phyloP scores from a whole-genome alignment of 352 stramenopile genomes.

The Globisporangium cederbergense region DNA sequence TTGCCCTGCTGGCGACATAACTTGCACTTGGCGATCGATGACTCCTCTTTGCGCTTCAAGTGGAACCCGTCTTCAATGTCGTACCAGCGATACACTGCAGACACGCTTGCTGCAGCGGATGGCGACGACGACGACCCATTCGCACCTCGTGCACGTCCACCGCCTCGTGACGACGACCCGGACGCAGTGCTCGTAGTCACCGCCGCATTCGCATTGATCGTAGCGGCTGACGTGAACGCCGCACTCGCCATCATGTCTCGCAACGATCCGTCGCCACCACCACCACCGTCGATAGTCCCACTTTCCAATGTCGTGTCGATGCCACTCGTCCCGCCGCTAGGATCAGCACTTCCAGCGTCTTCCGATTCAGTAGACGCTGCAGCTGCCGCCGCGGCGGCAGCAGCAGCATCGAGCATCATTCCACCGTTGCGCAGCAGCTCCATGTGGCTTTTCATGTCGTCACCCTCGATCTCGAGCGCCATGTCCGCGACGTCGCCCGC shows the following conservation, averaged over 20 bases:
- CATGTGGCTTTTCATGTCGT: slow-evolving; percentile 19
- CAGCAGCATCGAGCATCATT: slow-evolving; percentile 9
- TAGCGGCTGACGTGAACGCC: not conserved
- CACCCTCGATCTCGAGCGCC: slow-evolving; percentile 16
- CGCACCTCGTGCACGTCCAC: not conserved
- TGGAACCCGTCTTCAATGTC: slow-evolving; percentile 60
- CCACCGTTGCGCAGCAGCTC: slow-evolving; percentile 14
- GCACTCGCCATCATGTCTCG: slow-evolving; percentile 1
- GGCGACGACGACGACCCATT: not conserved
- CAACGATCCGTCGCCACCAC: not conserved
- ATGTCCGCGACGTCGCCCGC: slow-evolving; percentile 11
- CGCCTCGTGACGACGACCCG: not conserved
- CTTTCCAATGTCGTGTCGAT: not conserved
- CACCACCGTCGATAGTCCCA: not conserved
- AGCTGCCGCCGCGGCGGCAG: not conserved
- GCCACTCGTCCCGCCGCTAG: not conserved
- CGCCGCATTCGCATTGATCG: not conserved
- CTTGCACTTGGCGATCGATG: slow-evolving; percentile 63
- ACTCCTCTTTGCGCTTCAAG: slow-evolving; percentile 69
- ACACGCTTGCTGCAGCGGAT: slow-evolving; percentile 24
- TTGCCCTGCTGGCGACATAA: slow-evolving; percentile 59
- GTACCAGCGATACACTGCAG: slow-evolving; percentile 78
- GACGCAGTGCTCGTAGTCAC: not conserved
- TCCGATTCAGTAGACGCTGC: not conserved
- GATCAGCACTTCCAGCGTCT: not conserved